Base-by-base conservation (phyloP, 805 yeast species). In the Wickerhamomyces rabaulensis region DNA sequence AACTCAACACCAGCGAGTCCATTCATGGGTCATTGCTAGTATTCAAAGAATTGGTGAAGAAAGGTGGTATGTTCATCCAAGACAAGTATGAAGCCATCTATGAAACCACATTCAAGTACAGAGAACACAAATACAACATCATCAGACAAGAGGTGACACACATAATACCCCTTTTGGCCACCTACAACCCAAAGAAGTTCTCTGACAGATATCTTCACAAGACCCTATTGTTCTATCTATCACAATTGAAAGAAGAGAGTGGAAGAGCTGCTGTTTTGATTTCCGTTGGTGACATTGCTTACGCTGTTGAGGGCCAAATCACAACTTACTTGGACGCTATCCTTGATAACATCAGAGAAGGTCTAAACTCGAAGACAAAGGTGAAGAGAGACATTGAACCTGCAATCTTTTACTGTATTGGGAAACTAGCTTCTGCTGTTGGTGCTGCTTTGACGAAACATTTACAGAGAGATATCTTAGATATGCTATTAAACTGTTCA, bases 381-480 rank as follows among this genome's bases (percentile, higher is more conserved):
- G 64, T 73, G 3, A 74, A 91, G 48, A 84, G 80, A 58, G 90
- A 85, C 42, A 80, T 85, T 39, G 95, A 88, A 53, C 84, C 87
- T 0, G 90, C 96, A 1, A 79, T 92, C 19, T 92, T 91, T 58
- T 87, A 86, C 55, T 94, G 98, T 62, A 75, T 92, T 39, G 88
- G 95, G 0, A 86, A 88, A 65, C 68, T 94, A 33, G 91, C 97
- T 0, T 75, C 76, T 22, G 92, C 98, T 0, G 88, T 92, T 15
- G 97, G 97, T 0, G 95, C 96, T 12, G 95, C 96, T 0, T 70
- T 92, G 46, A 87, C 97, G 0, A 94, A 92, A 60, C 90, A 88
- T 61, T 68, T 94, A 46, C 91, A 89, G 52, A 77, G 84, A 51
- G 95, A 88, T 57, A 75, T 92, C 20, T 67, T 92, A 43, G 91